phyloP scores from a whole-genome alignment of 139 green algal genomes.

The Closterium sp. region DNA sequence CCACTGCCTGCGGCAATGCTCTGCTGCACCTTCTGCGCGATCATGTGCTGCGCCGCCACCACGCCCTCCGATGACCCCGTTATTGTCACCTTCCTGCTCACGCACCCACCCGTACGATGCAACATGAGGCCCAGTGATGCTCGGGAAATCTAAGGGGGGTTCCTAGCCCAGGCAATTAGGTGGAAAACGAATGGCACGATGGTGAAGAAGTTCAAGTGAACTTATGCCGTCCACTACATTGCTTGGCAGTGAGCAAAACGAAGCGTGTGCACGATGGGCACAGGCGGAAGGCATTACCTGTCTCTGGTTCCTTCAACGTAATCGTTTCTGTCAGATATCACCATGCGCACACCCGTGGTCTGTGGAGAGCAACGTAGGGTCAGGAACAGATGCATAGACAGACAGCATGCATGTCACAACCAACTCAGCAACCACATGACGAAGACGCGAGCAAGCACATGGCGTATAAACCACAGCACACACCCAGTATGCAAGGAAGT shows the following conservation, averaged over 20 bases:
- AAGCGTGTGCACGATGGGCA: neutral
- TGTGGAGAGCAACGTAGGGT: neutral
- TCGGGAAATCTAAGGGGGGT: too few species aligned
- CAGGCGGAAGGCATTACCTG: neutral
- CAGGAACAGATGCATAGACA: neutral
- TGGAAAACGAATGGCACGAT: neutral
- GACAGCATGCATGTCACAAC: too few species aligned
- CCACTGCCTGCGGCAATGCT: neutral
- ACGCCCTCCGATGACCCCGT: slow-evolving; percentile 21
- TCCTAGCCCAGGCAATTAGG: neutral
- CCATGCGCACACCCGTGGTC: slow-evolving; percentile 23
- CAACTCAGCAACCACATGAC: too few species aligned
- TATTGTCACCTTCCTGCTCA: slow-evolving; percentile 32
- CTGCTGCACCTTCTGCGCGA: slow-evolving; percentile 25
- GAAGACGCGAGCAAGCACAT: too few species aligned
- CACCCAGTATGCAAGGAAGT: too few species aligned
- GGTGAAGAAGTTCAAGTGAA: slow-evolving; percentile 5
- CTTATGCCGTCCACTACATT: too few species aligned
- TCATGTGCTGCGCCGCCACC: slow-evolving; percentile 24
- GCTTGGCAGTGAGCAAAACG: neutral
- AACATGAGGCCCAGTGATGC: too few species aligned
- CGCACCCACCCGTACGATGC: too few species aligned
- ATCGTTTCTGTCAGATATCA: slow-evolving; percentile 24
- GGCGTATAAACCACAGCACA: too few species aligned
- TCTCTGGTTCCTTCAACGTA: slow-evolving; percentile 28